These are phyloP conservation scores for Lactuca sativa DNA, from an alignment of 129 eudicot genomes.

Conservation along the genomic window DNA sequence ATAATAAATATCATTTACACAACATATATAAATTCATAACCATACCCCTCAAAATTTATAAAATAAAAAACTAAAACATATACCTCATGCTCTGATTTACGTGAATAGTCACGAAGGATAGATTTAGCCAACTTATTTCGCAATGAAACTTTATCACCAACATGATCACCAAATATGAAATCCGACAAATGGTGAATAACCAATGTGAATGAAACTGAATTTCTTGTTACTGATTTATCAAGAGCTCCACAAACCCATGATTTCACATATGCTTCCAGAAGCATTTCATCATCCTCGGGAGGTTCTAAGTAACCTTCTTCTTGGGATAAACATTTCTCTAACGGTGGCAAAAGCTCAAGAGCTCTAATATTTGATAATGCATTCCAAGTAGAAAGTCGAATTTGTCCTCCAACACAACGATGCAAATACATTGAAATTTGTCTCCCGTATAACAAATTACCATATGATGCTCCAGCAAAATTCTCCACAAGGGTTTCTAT, in stretches of 20 bases:
- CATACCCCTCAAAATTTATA: background rate
- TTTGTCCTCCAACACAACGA: slow-evolving; percentile 63
- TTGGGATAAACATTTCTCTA: slow-evolving; percentile 55
- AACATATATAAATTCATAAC: slow-evolving; percentile 9
- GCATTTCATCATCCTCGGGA: slow-evolving; percentile 69
- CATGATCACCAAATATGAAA: slow-evolving; percentile 50
- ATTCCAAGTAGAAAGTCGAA: slow-evolving; percentile 86
- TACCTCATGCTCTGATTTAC: slow-evolving; percentile 80
- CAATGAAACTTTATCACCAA: slow-evolving; percentile 40
- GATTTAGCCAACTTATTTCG: slow-evolving; percentile 73
- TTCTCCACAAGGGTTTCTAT: slow-evolving; percentile 82
- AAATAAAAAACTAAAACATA: slow-evolving; percentile 24
- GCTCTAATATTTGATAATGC: slow-evolving; percentile 68
- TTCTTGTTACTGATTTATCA: slow-evolving; percentile 69
- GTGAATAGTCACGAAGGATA: slow-evolving; percentile 74
- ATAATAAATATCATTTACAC: slow-evolving; percentile 6
- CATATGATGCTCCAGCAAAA: slow-evolving; percentile 88
- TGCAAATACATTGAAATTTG: slow-evolving; percentile 80
- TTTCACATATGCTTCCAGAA: slow-evolving; percentile 85
- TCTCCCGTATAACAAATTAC: slow-evolving; percentile 76
- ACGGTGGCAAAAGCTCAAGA: slow-evolving; percentile 90
- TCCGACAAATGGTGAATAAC: slow-evolving; percentile 76
- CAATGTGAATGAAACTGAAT: slow-evolving; percentile 60
- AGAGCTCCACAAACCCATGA: slow-evolving; percentile 93
- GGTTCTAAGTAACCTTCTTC: slow-evolving; percentile 91